Conservation (phyloP, 2,329 filamentous ascomycete species). For the Cladophialophora exuberans region DNA sequence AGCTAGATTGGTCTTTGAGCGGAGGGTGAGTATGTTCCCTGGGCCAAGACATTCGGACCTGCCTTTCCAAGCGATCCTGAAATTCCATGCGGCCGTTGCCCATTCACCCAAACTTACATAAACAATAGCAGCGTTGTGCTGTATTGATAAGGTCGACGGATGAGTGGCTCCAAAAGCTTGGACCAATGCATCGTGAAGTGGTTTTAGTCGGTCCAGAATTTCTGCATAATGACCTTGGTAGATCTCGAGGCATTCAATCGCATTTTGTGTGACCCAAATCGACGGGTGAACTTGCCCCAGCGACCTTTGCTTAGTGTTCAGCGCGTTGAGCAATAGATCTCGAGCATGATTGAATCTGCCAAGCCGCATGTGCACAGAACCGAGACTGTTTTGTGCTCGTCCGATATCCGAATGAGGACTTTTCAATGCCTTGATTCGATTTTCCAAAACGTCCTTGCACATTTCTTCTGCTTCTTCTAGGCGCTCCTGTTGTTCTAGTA, state of each 20-base stretch:
- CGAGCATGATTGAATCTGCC: neutral
- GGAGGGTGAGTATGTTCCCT: neutral
- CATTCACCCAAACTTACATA: neutral
- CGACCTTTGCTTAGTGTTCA: neutral
- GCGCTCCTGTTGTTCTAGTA: constrained; percentile 15
- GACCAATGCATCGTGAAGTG: neutral
- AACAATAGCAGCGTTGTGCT: neutral
- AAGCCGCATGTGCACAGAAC: neutral
- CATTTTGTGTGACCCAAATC: neutral
- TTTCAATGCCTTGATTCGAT: constrained; percentile 33
- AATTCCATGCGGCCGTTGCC: neutral
- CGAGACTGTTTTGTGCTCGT: neutral
- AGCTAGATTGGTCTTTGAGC: neutral
- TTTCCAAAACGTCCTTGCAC: neutral
- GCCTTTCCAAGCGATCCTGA: neutral
- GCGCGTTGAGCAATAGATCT: neutral
- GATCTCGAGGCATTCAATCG: neutral
- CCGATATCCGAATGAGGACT: neutral
- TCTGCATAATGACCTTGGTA: neutral
- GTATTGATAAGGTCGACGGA: neutral
- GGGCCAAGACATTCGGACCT: neutral
- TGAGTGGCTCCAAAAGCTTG: neutral
- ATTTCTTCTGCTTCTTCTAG: constrained; percentile 32
- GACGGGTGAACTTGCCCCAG: neutral
- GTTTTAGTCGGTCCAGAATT: neutral